Base-by-base conservation (phyloP, 352 stramenopile species). In the Globisporangium megalacanthum region DNA sequence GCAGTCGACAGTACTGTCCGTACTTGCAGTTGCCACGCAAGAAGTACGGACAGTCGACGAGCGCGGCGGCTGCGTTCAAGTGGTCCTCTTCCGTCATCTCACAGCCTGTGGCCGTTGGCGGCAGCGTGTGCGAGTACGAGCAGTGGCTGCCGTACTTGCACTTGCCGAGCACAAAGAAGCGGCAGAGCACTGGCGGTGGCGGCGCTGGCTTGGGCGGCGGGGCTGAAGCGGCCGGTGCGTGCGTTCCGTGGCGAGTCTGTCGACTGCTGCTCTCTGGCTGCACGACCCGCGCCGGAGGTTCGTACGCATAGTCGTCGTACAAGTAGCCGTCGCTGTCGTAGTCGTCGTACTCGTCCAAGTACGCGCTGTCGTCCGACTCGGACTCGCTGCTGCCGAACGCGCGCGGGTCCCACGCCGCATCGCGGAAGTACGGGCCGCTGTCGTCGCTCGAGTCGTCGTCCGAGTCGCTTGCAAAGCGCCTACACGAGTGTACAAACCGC, bases 101-200 rank as follows among this genome's bases (percentile, higher is more conserved):
- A 19, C 69, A 80, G 19, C 79, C 60, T 4, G 48, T 70, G 11
- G 67, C 65, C 1, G 61, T 22, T 0, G 52, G 9, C 8, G 81
- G 78, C 7, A 88, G 49, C 22, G 55, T 20, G 62, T 92, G 81
- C 20, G 81, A 92, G 62, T 82, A 92, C 44, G 81, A 88, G 66
- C 81, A 92, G 48, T 69, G 75, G 48, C 77, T 89, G 19, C 79
- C 81, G 54, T 77, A 92, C 25, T 68, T 68, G 56, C 81, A 92
- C 52, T 88, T 92, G 31, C 77, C 81, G 15, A 92, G 65, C 63
- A 92, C 81, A 63, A 77, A 92, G 57, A 92, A 92, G 51, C 81
- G 79, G 31, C 81, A 92, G 15, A 91, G 71, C 46, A 62, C 53
- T 11, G 58, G 60, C 10, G 74, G 60, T 15, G 72, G 68, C 2